Evolutionary conservation across 164 flowering plant species (phyloP).

Genomic region (Magnolia officinalis): DNA sequence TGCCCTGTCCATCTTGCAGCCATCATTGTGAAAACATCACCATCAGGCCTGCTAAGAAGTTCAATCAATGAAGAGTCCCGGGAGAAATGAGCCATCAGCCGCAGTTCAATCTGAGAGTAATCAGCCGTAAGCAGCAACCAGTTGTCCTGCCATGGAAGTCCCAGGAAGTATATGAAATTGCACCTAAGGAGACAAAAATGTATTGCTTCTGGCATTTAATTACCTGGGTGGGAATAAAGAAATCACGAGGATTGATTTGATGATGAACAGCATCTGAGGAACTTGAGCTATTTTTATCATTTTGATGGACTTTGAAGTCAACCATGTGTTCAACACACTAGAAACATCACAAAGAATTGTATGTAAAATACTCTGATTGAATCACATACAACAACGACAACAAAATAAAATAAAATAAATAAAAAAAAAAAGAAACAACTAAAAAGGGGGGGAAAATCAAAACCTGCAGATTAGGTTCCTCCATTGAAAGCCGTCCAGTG

Average conservation of each 20-base stretch:
- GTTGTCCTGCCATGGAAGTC: conserved; percentile 55
- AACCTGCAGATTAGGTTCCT: conserved; percentile 99
- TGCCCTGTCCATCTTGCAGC: conserved; percentile 87
- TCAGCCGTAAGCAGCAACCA: conserved; percentile 90
- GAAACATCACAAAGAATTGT: conserved; percentile 6
- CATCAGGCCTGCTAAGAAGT: conserved; percentile 61
- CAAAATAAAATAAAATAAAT: too few relatives aligned
- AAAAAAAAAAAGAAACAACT: too few relatives aligned
- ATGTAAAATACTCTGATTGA: not conserved
- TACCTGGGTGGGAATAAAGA: conserved; percentile 86
- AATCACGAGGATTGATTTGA: conserved; percentile 81
- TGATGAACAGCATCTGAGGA: conserved; percentile 28
- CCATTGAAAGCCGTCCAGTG: conserved; percentile 95
- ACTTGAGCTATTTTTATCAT: conserved; percentile 22
- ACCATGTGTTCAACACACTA: conserved; percentile 92
- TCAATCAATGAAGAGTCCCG: conserved; percentile 65
- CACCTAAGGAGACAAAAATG: not conserved
- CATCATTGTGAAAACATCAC: conserved; percentile 89
- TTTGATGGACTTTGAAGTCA: conserved; percentile 46
- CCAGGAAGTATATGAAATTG: not conserved
- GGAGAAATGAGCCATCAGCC: conserved; percentile 98
- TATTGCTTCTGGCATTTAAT: not conserved
- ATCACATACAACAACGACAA: not conserved
- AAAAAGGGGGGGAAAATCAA: conserved; percentile 4
- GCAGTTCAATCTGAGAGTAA: conserved; percentile 94